Percentiles rank a stretch among this genome's conserved stretches.
Conservation (phyloP, 2,329 filamentous ascomycete genomes). For the Colletotrichum nymphaeae region DNA sequence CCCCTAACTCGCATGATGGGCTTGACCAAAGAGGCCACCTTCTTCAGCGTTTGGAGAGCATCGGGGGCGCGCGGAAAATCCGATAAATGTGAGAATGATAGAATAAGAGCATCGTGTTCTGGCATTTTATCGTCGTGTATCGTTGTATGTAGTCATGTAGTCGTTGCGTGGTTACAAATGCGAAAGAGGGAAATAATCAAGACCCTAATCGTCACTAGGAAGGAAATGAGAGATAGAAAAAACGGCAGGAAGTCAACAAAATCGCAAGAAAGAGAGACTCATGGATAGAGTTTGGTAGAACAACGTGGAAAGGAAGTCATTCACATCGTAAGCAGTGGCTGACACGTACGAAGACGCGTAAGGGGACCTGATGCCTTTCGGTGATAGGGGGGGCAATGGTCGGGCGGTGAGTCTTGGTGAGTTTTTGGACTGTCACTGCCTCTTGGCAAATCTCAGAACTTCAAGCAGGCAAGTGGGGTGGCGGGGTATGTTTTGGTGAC, state of each 20-base stretch:
- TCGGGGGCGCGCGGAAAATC: constrained; percentile 60
- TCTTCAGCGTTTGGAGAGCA: constrained; percentile 74
- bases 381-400: not conserved
- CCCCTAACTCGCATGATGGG: constrained; percentile 90
- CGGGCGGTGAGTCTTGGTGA: not conserved
- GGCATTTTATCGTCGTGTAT: constrained; percentile 44
- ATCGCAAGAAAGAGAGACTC: not conserved
- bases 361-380: constrained; percentile 23
- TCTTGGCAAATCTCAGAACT: not conserved
- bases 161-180: not conserved
- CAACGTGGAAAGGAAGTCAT: not conserved
- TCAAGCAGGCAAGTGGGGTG: constrained; percentile 25
- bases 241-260: not conserved
- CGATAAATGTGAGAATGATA: constrained; percentile 61
- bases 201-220: not conserved
- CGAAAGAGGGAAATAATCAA: not conserved
- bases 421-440: not conserved
- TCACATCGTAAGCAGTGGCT: constrained; percentile 19
- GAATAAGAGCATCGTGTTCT: constrained; percentile 58
- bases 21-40: constrained; percentile 89
- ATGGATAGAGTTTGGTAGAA: not conserved
- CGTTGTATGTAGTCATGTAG: not conserved
- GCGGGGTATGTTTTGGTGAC: constrained; percentile 22
- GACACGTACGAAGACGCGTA: constrained; percentile 34
- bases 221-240: not conserved